Percentiles rank a stretch among this genome's conserved stretches.
These are phyloP conservation scores for Rhodotorula sphaerocarpa DNA, from an alignment of 768 basidiomycete species.

Conservation along the genomic window DNA sequence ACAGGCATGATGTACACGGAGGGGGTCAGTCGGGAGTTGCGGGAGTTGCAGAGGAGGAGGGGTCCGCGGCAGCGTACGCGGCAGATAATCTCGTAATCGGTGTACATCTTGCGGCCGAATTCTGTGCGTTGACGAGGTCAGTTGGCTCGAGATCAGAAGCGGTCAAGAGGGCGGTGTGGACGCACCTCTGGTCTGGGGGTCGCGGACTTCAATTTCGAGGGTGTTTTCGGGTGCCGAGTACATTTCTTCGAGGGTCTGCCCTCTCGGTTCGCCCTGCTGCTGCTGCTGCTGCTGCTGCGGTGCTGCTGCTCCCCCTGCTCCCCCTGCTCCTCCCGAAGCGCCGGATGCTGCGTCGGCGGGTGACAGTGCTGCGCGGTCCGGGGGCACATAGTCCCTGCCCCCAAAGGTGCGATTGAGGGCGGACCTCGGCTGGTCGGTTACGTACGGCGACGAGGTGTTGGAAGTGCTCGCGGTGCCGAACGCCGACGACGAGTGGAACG, in stretches of 20 bases:
- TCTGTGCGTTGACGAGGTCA: slow-evolving; percentile 48
- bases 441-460: slow-evolving; percentile 22
- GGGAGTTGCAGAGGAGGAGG: background rate
- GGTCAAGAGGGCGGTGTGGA: background rate
- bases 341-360: background rate
- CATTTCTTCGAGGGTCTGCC: slow-evolving; percentile 78
- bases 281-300: background rate
- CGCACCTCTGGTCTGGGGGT: slow-evolving; percentile 92
- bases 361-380: background rate
- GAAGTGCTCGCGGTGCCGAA: background rate
- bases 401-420: slow-evolving; percentile 18
- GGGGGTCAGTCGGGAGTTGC: background rate
- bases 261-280: background rate
- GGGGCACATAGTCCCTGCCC: slow-evolving; percentile 2
- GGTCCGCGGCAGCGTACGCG: slow-evolving; percentile 53
- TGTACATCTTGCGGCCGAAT: slow-evolving; percentile 97
- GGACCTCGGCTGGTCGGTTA: slow-evolving; percentile 26
- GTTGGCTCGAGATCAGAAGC: background rate
- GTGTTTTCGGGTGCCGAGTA: slow-evolving; percentile 95
- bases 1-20: no score
- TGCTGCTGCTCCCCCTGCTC: background rate
- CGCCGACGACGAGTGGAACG: slow-evolving; percentile 21
- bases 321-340: background rate
- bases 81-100: slow-evolving; percentile 97
- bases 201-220: slow-evolving; percentile 91